phyloP scores from a whole-genome alignment of 768 basidiomycete genomes.

The Rhizopogon vinicolor region DNA sequence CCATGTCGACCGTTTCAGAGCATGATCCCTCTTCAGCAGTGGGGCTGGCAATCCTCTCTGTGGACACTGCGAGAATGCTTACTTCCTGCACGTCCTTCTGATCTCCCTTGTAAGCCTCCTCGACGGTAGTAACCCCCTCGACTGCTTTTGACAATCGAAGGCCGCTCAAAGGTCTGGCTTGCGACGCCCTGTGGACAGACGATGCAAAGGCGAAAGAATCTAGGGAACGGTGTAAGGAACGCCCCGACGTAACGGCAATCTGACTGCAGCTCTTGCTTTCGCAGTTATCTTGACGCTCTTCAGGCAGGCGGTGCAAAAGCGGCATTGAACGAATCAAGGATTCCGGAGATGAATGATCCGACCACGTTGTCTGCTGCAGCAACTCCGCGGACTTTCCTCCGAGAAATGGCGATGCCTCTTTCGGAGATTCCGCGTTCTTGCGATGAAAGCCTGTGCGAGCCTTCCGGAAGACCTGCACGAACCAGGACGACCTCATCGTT shows the following conservation, averaged over 20 bases:
- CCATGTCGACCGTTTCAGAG: constrained; percentile 11
- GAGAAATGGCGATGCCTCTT: not conserved
- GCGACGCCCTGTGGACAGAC: not conserved
- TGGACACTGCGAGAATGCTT: constrained; percentile 6
- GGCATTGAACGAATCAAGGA: constrained; percentile 16
- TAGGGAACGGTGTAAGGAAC: constrained; percentile 9
- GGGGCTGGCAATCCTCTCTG: constrained; percentile 9
- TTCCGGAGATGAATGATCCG: constrained; percentile 18
- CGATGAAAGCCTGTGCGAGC: not conserved
- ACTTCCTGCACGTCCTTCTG: constrained; percentile 6
- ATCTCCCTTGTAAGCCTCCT: constrained; percentile 1
- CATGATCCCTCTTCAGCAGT: not conserved
- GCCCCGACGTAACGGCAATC: constrained; percentile 7
- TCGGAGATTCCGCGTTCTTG: not conserved
- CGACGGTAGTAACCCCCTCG: not conserved
- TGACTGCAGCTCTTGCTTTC: constrained; percentile 17
- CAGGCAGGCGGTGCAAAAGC: constrained; percentile 22
- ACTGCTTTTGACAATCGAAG: not conserved
- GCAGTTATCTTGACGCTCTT: constrained; percentile 21
- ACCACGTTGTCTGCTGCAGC: constrained; percentile 24
- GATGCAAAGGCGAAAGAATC: constrained; percentile 6
- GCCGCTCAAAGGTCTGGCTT: not conserved
- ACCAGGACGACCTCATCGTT: not conserved
- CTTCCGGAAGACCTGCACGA: not conserved
- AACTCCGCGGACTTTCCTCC: not conserved